These are phyloP conservation scores for Penicillium lividum DNA, from an alignment of 495 filamentous ascomycete genomes.

Conservation along the genomic window DNA sequence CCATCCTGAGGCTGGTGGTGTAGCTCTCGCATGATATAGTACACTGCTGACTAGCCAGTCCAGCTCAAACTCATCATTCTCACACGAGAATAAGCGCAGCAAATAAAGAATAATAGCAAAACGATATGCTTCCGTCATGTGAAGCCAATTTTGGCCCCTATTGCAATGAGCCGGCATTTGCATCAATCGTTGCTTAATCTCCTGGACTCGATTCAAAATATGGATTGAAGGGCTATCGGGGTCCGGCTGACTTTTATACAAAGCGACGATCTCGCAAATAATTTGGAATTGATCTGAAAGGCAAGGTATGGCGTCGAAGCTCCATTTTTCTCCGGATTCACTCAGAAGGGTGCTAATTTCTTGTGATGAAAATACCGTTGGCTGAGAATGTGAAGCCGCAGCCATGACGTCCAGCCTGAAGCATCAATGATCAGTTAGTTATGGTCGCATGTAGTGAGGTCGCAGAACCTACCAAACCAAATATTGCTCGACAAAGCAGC, in stretches of 20 bases:
- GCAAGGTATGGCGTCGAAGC: conserved; percentile 7
- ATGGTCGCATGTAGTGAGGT: background rate
- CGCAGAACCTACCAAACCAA: background rate
- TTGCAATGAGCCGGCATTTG: background rate
- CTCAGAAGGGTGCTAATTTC: background rate
- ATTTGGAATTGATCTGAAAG: conserved; percentile 5
- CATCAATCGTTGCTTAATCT: conserved; percentile 3
- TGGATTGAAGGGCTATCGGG: background rate
- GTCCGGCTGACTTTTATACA: background rate
- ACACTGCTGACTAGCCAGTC: conserved; percentile 8
- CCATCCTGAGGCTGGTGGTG: conserved; percentile 4
- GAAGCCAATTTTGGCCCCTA: conserved; percentile 5
- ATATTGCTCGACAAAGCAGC: conserved; percentile 6
- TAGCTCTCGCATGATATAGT: conserved; percentile 4
- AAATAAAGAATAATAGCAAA: conserved; percentile 8
- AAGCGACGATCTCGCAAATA: background rate
- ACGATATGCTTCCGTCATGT: conserved; percentile 3
- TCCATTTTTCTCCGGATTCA: background rate
- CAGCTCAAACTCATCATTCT: conserved; percentile 3
- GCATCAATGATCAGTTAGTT: background rate
- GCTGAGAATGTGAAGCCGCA: conserved; percentile 5
- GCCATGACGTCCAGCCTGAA: conserved; percentile 8
- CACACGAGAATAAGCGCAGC: background rate
- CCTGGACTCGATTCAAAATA: background rate
- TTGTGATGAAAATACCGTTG: background rate